Evolutionary conservation across 2,329 filamentous ascomycete species (phyloP), one percentile per base, ranked within the genome.

Genomic region (Pseudogymnoascus sp.): DNA sequence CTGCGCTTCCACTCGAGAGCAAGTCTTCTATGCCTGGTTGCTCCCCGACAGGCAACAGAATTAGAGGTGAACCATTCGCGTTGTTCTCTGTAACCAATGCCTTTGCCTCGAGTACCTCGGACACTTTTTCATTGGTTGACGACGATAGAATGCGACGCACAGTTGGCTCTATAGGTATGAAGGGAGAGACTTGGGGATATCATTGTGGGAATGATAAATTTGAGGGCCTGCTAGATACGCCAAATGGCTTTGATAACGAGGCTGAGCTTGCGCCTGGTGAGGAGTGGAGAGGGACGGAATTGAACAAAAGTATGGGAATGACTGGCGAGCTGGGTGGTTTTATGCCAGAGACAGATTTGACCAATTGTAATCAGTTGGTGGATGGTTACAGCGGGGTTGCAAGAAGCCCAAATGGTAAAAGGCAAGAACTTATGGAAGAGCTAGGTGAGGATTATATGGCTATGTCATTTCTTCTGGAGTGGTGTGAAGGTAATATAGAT

Each of bases 381-480:
- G 47, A 33, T 9, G 47, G 47, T 28, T 33, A 53, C 28, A 18
- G 7, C 33, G 30, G 47, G n/a, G 1, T 28, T 4, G 2, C 15
- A 53, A 28, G 28, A 53, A 53, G 25, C 47, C 25, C 47, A 2
- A 6, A 33, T 53, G 47, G 18, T 33, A 53, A 18, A 33, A 20
- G 28, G 28, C 47, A 53, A 33, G 47, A 33, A 12, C 25, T 18
- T 7, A n/a, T n/a, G 47, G 15, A 53, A n/a, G 47, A 53, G n/a
- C 33, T 53, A 53, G 11, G 18, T 53, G 47, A 53, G 25, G 47
- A 53, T 9, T 25, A 53, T 53, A 53, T 12, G n/a, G 47, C 47
- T 3, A 53, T 53, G 47, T 53, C 47, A 25, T 53, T 53, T 33
- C 47, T 53, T 15, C 30, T 53, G 47, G 47, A 53, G n/a, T 53